Evolutionary conservation across 441 rosid genomes (phyloP).

Genomic region (Bruguiera hainesii): DNA sequence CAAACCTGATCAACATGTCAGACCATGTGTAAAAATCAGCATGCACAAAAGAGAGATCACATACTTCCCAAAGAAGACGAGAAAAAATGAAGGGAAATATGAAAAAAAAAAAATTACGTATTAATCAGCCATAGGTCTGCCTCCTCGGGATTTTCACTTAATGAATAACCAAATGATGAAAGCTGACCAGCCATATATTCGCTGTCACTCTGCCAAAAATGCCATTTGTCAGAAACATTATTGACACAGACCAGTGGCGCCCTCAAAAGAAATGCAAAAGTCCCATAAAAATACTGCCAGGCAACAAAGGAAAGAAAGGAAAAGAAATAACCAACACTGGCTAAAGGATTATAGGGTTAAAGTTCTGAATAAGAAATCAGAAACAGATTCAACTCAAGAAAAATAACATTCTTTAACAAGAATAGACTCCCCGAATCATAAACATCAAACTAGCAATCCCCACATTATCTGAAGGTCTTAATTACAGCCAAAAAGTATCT

Average conservation of each 20-base stretch:
- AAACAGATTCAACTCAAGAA: background rate
- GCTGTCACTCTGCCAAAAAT: slow-evolving; percentile 79
- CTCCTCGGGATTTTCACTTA: slow-evolving; percentile 74
- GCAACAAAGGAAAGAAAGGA: background rate
- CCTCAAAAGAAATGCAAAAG: slow-evolving; percentile 3
- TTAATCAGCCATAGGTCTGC: slow-evolving; percentile 94
- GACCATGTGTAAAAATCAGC: background rate
- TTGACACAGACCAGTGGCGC: background rate
- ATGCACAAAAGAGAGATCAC: background rate
- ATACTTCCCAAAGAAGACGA: background rate
- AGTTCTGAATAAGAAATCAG: too few species aligned
- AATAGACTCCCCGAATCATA: background rate
- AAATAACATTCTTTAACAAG: background rate
- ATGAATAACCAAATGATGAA: slow-evolving; percentile 81
- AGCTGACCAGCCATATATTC: slow-evolving; percentile 99
- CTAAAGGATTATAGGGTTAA: too few species aligned
- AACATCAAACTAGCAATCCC: background rate
- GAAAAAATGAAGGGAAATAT: slow-evolving; percentile 7
- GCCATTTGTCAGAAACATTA: slow-evolving; percentile 13
- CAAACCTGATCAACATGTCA: background rate
- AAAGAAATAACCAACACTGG: background rate
- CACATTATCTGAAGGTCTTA: background rate
- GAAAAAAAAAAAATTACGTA: slow-evolving; percentile 43
- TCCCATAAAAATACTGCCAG: background rate
- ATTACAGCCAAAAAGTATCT: background rate